These are phyloP conservation scores for Nakaseomyces uthaithaninus DNA, from an alignment of 1,139 yeast species.

Conservation along the genomic window DNA sequence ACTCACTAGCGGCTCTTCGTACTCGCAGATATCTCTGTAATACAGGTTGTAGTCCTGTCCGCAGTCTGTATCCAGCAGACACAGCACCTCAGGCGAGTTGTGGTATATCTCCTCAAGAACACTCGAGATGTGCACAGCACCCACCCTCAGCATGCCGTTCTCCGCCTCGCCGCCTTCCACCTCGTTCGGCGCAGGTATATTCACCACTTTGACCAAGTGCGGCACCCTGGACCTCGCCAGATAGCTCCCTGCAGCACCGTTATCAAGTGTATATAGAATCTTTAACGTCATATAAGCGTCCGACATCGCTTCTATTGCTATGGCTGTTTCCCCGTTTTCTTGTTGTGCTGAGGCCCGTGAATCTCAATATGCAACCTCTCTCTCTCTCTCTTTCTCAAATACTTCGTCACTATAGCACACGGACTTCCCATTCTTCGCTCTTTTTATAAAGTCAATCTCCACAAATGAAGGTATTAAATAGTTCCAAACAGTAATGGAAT, in stretches of 20 bases:
- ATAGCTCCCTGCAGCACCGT: conserved; percentile 26
- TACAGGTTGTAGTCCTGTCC: conserved; percentile 56
- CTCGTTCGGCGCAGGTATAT: conserved; percentile 17
- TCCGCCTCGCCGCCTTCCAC: background rate
- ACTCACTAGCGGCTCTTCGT: conserved; percentile 71
- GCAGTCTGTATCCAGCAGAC: conserved; percentile 16
- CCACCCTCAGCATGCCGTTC: conserved; percentile 15
- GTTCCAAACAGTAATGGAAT: no score
- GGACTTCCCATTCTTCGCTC: no score
- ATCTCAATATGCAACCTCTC: no score
- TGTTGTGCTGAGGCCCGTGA: no score
- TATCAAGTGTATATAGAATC: conserved; percentile 30
- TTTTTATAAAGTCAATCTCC: no score
- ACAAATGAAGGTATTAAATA: no score
- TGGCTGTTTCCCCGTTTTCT: no score
- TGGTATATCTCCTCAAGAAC: conserved; percentile 27
- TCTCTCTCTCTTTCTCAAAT: no score
- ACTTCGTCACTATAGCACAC: no score
- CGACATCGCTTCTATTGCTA: conserved; percentile 1
- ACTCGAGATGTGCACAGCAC: conserved; percentile 24
- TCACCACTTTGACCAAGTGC: conserved; percentile 22
- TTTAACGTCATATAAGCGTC: conserved; percentile 26
- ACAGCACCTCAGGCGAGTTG: conserved; percentile 32
- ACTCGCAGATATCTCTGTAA: conserved; percentile 64
- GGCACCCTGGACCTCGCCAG: conserved; percentile 28